Evolutionary conservation across 1,139 yeast genomes (phyloP), one percentile per base, ranked within the genome.

Genomic region (Geotrichum cucujoidarum): DNA sequence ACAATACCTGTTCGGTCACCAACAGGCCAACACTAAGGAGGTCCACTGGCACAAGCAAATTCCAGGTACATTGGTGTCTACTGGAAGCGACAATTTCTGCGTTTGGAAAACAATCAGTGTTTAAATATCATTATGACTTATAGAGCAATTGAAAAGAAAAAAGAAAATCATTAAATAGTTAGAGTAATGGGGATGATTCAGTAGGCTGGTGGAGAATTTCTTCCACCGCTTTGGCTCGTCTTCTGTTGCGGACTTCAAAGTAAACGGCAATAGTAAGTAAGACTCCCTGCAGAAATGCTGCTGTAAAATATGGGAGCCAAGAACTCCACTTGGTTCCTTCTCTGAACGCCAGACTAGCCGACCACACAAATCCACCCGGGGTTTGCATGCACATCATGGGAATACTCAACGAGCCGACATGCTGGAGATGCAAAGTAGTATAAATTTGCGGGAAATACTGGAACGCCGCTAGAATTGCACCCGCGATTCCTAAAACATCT

Each of bases 41-140:
- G 96, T 90, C 38, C 87, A 95, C 69, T 92, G 98, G 97, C 97
- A 92, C 68, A 80, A 74, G 62, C 98, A 94, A 70, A 87, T 94
- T 54, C 98, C 98, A 3, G 98, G 98, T 41, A 83, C 95, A 60
- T 75, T 94, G 64, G 88, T 89, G 14, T 83, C 95, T 58, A 92
- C 98, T 3, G 97, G 98, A 56, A 84, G 94, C 38, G 97, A 90
- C 60, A 98, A 98, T 40, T 75, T 92, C 66, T 86, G 88, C 62
- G 73, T 92, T 46, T 92, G 97, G 97, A 92, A 92, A 73, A 90
- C 97, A 27, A 90, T 92, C 62, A 86, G 95, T 65, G 95, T 92
- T 44, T 89, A 70, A 63, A 17, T 34, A 7, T 36, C n/a, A 21
- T 36, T 22, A 34, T 31, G 18, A 35, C 17, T 11, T 25, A 29